Evolutionary conservation across 805 yeast genomes (phyloP).

Genomic region (Lipomyces anomalus): DNA sequence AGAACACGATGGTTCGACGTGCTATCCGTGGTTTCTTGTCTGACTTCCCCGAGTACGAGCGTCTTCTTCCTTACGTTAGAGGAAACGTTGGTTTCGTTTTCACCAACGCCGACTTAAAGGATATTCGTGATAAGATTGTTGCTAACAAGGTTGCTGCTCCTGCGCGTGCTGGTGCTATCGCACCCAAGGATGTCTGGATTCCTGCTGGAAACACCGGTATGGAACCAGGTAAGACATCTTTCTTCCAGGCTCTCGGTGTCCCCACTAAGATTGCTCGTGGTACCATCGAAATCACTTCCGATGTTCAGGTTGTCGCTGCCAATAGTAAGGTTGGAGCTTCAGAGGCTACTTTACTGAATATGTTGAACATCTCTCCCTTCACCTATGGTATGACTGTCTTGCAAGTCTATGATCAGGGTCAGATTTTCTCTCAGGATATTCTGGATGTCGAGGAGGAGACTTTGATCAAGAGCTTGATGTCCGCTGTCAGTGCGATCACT

Average conservation of each 20-base stretch:
- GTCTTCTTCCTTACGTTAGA: conserved; percentile 85
- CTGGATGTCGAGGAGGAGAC: conserved; percentile 98
- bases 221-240: conserved; percentile 99
- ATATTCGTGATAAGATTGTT: conserved; percentile 79
- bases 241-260: conserved; percentile 99
- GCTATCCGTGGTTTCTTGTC: conserved; percentile 93
- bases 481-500: conserved; percentile 91
- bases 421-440: conserved; percentile 93
- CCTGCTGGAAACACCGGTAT: conserved; percentile 99
- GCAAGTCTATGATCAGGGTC: conserved; percentile 98
- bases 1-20: conserved; percentile 99
- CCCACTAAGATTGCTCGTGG: conserved; percentile 99
- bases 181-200: conserved; percentile 95
- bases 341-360: conserved; percentile 97
- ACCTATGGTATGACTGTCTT: conserved; percentile 96
- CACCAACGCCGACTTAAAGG: conserved; percentile 94
- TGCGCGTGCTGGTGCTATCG: conserved; percentile 99
- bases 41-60: conserved; percentile 95
- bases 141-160: conserved; percentile 99
- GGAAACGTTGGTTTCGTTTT: conserved; percentile 99
- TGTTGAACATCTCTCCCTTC: conserved; percentile 99
- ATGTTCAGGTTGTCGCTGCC: conserved; percentile 88
- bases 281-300: conserved; percentile 98
- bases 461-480: conserved; percentile 83
- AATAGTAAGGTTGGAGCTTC: conserved; percentile 94